Evolutionary conservation across 768 basidiomycete species (phyloP), one percentile per base, ranked within the genome.

Genomic region (Lactifluus hygrophoroides): DNA sequence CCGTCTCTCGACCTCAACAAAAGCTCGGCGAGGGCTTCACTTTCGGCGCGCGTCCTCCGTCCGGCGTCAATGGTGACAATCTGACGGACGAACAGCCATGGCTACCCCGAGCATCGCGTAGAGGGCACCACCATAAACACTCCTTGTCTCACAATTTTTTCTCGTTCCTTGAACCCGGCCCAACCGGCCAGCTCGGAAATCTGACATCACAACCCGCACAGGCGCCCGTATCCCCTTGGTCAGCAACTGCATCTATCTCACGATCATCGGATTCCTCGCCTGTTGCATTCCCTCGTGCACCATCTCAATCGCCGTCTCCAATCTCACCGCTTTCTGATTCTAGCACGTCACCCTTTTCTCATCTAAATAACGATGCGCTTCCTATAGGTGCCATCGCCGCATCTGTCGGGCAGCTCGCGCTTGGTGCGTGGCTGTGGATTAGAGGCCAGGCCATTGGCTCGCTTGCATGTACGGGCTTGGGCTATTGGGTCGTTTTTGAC

Each of bases 401-500:
- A 4, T 57, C 62, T 1, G 10, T 73, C 0, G 65, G 61, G 1
- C 83, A 88, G 64, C 87, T 90, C 54, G 62, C 78, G 3, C 71
- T 90, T 2, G 89, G 89, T 0, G 83, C 83, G 3, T 81, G 79
- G 66, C 61, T 98, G 9, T 99, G 96, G 96, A 85, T 93, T 0
- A 77, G 77, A 23, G 94, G 94, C 1, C 96, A 99, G 71, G 84
- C 86, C 60, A 81, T 84, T 21, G 94, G 94, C 17, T 93, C 91
- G 48, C 73, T 98, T 28, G 79, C 87, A 8, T 84, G 87, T 55
- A 95, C 95, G 1, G 96, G 93, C 0, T 71, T 99, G 17, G 96
- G 95, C 0, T 99, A 99, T 68, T 88, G 95, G 84, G 84, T 95
- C 23, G 93, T 97, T 1, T 99, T 97, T 67, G 95, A 98, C 69